A percentile compares a stretch with the other conserved stretches of the same genome.
Conservation (phyloP, 2,329 filamentous ascomycete genomes). For the Fusarium virguliforme region DNA sequence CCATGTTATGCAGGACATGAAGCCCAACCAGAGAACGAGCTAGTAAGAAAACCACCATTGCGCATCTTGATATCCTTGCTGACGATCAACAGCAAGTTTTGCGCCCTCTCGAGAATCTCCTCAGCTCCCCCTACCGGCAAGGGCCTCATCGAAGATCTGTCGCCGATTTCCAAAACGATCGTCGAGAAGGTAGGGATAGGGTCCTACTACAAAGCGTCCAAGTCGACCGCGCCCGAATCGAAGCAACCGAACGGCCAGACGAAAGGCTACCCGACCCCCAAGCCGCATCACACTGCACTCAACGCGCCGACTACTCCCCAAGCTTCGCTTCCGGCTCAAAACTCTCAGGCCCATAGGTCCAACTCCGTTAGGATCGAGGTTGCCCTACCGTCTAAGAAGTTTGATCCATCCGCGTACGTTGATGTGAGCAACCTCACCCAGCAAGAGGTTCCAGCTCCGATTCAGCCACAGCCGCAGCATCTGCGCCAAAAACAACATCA, state of each 20-base stretch:
- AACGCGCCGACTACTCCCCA: conserved; percentile 41
- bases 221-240: conserved; percentile 51
- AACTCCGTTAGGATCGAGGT: conserved; percentile 64
- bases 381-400: conserved; percentile 63
- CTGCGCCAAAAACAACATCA: conserved; percentile 22
- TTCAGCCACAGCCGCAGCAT: conserved; percentile 30
- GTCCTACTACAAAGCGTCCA: conserved; percentile 59
- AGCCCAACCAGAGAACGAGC: conserved; percentile 78
- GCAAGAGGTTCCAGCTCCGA: conserved; percentile 38
- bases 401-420: conserved; percentile 58
- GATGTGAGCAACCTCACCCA: conserved; percentile 52
- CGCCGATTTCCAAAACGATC: conserved; percentile 64
- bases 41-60: conserved; percentile 66
- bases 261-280: conserved; percentile 40
- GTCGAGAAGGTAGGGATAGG: conserved; percentile 61
- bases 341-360: conserved; percentile 54
- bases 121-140: conserved; percentile 44
- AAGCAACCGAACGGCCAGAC: conserved; percentile 58
- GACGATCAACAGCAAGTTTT: conserved; percentile 68
- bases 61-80: conserved; percentile 36
- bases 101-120: conserved; percentile 48
- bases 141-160: conserved; percentile 61
- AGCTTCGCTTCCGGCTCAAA: conserved; percentile 36
- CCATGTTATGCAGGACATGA: conserved; percentile 82
- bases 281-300: conserved; percentile 42